Conservation (phyloP, 495 filamentous ascomycete species). For the Aspergillus ostianus region DNA sequence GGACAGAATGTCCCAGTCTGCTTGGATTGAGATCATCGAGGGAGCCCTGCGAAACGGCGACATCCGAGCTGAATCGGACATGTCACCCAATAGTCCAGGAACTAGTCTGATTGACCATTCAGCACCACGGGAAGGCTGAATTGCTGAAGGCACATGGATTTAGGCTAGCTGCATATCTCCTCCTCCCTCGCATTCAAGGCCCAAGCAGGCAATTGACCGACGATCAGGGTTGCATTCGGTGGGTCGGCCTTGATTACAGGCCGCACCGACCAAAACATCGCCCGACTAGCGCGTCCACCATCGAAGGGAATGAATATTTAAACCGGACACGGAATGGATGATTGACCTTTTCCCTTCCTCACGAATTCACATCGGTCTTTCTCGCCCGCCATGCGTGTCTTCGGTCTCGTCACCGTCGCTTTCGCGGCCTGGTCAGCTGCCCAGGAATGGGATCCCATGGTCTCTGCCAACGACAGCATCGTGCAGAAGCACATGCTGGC, state of each 20-base stretch:
- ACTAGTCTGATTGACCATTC: not conserved
- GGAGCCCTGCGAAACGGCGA: not conserved
- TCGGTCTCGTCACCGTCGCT: not conserved
- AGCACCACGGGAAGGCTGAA: too few species aligned
- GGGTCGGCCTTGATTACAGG: not conserved
- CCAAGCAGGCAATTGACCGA: not conserved
- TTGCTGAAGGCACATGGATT: not conserved
- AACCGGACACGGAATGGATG: not conserved
- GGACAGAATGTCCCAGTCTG: not conserved
- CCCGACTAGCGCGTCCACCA: not conserved
- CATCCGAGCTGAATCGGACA: not conserved
- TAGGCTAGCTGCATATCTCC: not conserved
- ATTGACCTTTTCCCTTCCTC: not conserved
- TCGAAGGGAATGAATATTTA: not conserved
- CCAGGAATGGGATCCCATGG: not conserved
- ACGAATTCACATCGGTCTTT: not conserved
- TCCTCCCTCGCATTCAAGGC: not conserved
- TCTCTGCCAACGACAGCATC: conserved; percentile 2
- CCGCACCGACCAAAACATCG: not conserved
- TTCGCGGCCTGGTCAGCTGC: not conserved
- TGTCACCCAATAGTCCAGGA: not conserved
- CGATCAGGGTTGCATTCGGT: not conserved
- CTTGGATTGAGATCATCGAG: not conserved
- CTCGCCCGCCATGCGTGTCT: not conserved
- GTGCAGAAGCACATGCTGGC: conserved; percentile 10